Percentiles rank a stretch among this genome's conserved stretches.
These are phyloP conservation scores for Leccinum broughii DNA, from an alignment of 768 basidiomycete genomes.

Conservation along the genomic window DNA sequence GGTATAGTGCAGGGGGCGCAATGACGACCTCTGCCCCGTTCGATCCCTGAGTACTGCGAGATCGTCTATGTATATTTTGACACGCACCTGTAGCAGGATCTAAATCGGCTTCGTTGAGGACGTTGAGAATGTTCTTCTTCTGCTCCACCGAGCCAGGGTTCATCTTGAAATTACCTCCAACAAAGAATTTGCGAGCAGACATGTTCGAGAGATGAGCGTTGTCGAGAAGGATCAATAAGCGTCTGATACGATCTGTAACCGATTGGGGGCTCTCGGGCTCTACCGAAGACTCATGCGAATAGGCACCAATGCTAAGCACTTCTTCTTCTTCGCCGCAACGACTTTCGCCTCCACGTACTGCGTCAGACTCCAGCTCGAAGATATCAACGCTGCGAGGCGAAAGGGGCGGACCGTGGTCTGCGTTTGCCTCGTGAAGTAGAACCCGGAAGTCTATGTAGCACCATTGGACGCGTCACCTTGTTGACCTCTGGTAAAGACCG, in stretches of 20 bases:
- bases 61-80: not conserved
- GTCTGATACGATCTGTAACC: slow-evolving; percentile 3
- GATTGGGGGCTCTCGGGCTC: not conserved
- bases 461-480: slow-evolving; percentile 29
- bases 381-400: slow-evolving; percentile 21
- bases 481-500: slow-evolving; percentile 35
- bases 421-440: slow-evolving; percentile 29
- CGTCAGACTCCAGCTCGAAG: too few species aligned
- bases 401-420: slow-evolving; percentile 23
- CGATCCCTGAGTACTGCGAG: slow-evolving; percentile 12
- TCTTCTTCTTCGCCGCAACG: too few species aligned
- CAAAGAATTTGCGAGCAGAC: slow-evolving; percentile 78
- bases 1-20: slow-evolving; percentile 87
- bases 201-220: not conserved
- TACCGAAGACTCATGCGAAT: slow-evolving; percentile 5
- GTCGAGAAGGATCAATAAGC: not conserved
- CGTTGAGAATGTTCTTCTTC: slow-evolving; percentile 63
- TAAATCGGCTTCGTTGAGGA: slow-evolving; percentile 77
- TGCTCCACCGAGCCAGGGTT: slow-evolving; percentile 72
- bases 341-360: too few species aligned
- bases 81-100: slow-evolving; percentile 72
- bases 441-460: slow-evolving; percentile 32
- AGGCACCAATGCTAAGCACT: too few species aligned
- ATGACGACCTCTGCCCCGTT: slow-evolving; percentile 79
- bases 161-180: slow-evolving; percentile 99